Base-by-base conservation (phyloP, 1,284 basidiomycete genomes). In the Malassezia yamatoensis region DNA sequence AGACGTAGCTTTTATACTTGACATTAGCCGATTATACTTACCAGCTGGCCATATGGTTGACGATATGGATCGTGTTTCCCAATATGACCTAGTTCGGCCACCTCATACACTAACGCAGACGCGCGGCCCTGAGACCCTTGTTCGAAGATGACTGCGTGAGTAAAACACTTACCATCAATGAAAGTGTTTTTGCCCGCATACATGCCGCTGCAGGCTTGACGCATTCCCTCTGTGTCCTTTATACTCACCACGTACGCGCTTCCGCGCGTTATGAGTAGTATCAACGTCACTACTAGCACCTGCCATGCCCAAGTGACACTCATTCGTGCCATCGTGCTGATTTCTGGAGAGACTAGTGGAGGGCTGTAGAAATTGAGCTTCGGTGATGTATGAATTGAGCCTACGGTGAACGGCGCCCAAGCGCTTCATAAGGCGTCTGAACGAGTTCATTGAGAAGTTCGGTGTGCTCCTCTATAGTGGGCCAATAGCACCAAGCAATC, bases 181-280 rank as follows among this genome's bases (percentile, higher is more conserved):
- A 81, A 85, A 21, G 90, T 86, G 37, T 83, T 80, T 51, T 81
- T 76, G 51, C 83, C 83, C 24, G 83, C 87, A 82, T 87, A 93
- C 88, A 98, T 94, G 52, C 91, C 91, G 59, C 85, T 88, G 78
- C 91, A 98, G 74, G 86, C 85, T 80, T 96, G 90, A 49, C 86
- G 69, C 40, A 78, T 67, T 15, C 73, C 65, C 64, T 91, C 88
- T 61, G 82, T 82, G 72, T 79, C 78, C 10, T 67, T 61, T 42
- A 68, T 66, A 21, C 50, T 45, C 5, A 66, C 62, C 13, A 61
- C 60, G 51, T 65, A 70, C 12, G 66, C 68, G 9, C 32, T 20
- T 5, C 41, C 32, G 15, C 21, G 41, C 20, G 16, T 32, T 21
- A 32, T 10, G 5, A 16, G 32, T 13, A 43, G n/a, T 15, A 32